These are phyloP conservation scores for Venturia aucupariae DNA, from an alignment of 2,329 filamentous ascomycete genomes.

Conservation along the genomic window DNA sequence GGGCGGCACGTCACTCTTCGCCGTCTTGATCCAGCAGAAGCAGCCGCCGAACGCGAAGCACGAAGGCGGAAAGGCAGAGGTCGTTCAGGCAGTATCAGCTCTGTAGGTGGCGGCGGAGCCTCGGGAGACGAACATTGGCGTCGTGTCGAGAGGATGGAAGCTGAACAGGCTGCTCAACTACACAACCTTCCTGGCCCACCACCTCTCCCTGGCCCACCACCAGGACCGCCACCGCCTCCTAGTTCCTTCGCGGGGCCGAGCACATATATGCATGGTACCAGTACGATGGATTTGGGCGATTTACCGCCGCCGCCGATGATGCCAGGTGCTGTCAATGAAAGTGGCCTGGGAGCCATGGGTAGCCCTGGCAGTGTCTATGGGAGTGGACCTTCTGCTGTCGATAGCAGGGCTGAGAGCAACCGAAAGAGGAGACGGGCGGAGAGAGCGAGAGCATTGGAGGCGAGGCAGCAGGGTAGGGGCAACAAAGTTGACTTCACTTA, in stretches of 20 bases:
- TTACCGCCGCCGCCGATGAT: slow-evolving; percentile 29
- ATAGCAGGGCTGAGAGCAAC: slow-evolving; percentile 32
- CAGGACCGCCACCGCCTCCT: slow-evolving; percentile 21
- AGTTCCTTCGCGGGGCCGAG: slow-evolving; percentile 8
- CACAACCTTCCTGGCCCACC: slow-evolving; percentile 25
- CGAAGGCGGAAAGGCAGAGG: slow-evolving; percentile 35
- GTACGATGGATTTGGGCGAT: slow-evolving; percentile 9
- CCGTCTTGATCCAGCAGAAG: slow-evolving; percentile 53
- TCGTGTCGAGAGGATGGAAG: slow-evolving; percentile 28
- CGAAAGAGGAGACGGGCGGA: slow-evolving; percentile 30
- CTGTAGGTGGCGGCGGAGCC: slow-evolving; percentile 23
- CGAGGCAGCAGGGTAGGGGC: neutral
- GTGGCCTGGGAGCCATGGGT: slow-evolving; percentile 24
- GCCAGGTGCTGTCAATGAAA: slow-evolving; percentile 19
- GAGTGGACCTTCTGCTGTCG: slow-evolving; percentile 29
- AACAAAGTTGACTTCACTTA: slow-evolving; percentile 5
- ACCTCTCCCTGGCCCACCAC: slow-evolving; percentile 21
- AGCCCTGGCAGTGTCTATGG: slow-evolving; percentile 23
- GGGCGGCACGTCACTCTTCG: slow-evolving; percentile 54
- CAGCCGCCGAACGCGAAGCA: slow-evolving; percentile 49
- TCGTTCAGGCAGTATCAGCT: slow-evolving; percentile 31
- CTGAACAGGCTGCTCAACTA: slow-evolving; percentile 17
- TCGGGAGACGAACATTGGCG: slow-evolving; percentile 31
- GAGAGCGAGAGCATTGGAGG: slow-evolving; percentile 23
- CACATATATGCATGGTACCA: neutral